Evolutionary conservation across 345 rosid genomes (phyloP).

Genomic region (Bretschneidera sinensis): DNA sequence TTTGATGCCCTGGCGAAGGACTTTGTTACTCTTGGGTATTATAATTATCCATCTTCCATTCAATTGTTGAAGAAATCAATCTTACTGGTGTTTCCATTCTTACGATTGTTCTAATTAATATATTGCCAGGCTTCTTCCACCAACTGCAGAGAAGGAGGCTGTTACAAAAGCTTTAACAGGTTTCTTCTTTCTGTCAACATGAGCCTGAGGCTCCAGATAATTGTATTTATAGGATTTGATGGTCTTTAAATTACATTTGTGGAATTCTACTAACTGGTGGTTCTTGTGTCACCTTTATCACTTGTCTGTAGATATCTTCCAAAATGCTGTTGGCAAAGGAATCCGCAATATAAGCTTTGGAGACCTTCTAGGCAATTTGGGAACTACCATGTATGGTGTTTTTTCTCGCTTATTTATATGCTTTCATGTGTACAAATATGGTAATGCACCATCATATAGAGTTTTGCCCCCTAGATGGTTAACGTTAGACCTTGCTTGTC

Average conservation of each 20-base stretch:
- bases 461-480: background rate
- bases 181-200: constrained; percentile 20
- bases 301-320: constrained; percentile 59
- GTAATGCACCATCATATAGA: background rate
- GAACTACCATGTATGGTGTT: constrained; percentile 69
- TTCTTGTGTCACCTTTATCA: constrained; percentile 15
- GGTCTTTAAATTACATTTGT: background rate
- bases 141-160: constrained; percentile 73
- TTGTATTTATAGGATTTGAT: constrained; percentile 11
- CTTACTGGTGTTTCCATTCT: constrained; percentile 2
- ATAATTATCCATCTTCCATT: constrained; percentile 22
- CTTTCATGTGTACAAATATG: background rate
- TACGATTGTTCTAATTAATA: constrained; percentile 3
- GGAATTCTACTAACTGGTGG: constrained; percentile 8
- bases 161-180: constrained; percentile 89
- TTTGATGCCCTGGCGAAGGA: constrained; percentile 80
- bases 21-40: constrained; percentile 91
- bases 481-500: no score
- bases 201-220: background rate
- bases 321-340: constrained; percentile 81
- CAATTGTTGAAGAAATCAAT: constrained; percentile 9
- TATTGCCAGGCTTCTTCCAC: constrained; percentile 75
- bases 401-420: background rate
- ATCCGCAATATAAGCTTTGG: constrained; percentile 87
- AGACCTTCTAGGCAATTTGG: constrained; percentile 83